Percentiles rank a stretch among this genome's conserved stretches.
These are phyloP conservation scores for Primulina tabacum DNA, from an alignment of 257 asterid genomes.

Conservation along the genomic window DNA sequence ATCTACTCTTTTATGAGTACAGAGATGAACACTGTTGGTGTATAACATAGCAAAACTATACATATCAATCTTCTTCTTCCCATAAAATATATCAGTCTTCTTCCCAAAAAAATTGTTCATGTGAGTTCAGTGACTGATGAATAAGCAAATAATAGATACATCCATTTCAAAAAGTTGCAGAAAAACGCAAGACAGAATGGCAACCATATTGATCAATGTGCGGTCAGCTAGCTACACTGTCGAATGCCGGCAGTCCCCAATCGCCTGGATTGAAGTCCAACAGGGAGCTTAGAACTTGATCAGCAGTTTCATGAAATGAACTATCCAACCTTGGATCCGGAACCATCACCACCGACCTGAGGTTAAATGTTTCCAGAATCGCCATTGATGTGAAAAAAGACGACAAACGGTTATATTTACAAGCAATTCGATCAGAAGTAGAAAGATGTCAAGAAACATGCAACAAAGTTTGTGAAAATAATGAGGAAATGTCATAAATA, in stretches of 20 bases:
- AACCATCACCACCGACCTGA: slow-evolving; percentile 91
- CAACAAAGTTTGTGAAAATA: neutral
- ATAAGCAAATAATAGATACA: neutral
- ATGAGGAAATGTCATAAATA: neutral
- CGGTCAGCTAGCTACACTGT: slow-evolving; percentile 34
- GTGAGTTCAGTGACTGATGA: neutral
- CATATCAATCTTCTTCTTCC: no score
- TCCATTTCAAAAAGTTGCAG: neutral
- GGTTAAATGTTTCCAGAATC: slow-evolving; percentile 21
- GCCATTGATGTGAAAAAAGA: slow-evolving; percentile 8
- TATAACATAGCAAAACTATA: no score
- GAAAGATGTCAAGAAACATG: neutral
- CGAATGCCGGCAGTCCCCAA: slow-evolving; percentile 79
- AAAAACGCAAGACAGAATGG: slow-evolving; percentile 2
- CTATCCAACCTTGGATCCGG: slow-evolving; percentile 91
- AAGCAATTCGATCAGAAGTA: neutral
- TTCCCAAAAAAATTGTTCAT: no score
- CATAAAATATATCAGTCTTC: no score
- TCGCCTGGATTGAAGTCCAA: slow-evolving; percentile 71
- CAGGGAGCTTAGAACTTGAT: slow-evolving; percentile 73
- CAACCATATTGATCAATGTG: neutral
- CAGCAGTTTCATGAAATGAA: slow-evolving; percentile 57
- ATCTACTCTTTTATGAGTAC: no score
- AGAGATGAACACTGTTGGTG: no score
- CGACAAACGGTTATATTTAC: neutral